phyloP scores from a whole-genome alignment of 140 eudicot genomes.

The Stevia rebaudiana region DNA sequence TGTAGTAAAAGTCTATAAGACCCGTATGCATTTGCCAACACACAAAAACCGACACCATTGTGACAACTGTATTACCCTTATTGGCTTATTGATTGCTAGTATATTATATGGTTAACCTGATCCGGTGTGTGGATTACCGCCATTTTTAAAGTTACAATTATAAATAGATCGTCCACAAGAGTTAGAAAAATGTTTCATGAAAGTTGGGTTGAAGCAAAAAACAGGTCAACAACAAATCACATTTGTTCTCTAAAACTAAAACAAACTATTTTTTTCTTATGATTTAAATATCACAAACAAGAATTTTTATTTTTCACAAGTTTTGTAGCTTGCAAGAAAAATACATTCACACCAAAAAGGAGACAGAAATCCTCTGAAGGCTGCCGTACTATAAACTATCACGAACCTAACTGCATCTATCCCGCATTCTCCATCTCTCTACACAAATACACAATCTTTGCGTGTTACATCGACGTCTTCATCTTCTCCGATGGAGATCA shows the following conservation, averaged over 20 bases:
- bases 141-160: background rate
- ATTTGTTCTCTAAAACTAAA: background rate
- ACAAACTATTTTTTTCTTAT: background rate
- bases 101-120: too few species aligned
- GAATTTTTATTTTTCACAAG: background rate
- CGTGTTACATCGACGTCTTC: constrained; percentile 16
- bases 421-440: constrained; percentile 27
- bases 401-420: constrained; percentile 19
- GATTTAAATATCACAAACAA: background rate
- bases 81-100: too few species aligned
- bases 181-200: background rate
- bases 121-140: too few species aligned
- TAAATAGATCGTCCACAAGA: background rate
- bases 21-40: too few species aligned
- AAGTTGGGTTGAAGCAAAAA: background rate
- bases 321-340: background rate
- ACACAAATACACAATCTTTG: constrained; percentile 19
- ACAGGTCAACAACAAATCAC: constrained; percentile 1
- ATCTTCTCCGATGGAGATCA: constrained; percentile 4
- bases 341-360: background rate
- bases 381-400: constrained; percentile 19
- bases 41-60: too few species aligned
- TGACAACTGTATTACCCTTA: too few species aligned
- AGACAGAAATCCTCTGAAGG: constrained; percentile 12
- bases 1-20: too few species aligned